phyloP scores from a whole-genome alignment of 805 yeast species.

The Isabelozyma pseudorhagii region DNA sequence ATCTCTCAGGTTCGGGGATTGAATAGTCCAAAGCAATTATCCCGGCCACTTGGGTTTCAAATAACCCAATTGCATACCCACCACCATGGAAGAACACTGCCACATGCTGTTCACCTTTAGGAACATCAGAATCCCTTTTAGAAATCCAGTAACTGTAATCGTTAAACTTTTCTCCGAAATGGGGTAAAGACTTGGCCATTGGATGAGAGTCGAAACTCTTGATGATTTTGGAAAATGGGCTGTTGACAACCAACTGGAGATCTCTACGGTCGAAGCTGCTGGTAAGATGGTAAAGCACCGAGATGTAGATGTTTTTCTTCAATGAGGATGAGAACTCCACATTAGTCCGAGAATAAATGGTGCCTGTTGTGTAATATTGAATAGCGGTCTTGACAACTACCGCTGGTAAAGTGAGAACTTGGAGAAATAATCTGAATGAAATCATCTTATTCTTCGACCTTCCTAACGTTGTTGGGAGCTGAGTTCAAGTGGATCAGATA shows the following conservation, averaged over 20 bases:
- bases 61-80: constrained; percentile 18
- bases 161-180: constrained; percentile 3
- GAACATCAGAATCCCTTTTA: neutral
- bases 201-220: constrained; percentile 9
- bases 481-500: too few relatives aligned
- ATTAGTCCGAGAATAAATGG: constrained; percentile 24
- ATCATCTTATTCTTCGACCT: neutral
- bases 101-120: constrained; percentile 10
- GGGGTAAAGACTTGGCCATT: neutral
- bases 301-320: constrained; percentile 25
- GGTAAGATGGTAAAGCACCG: constrained; percentile 24
- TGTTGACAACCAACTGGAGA: constrained; percentile 16
- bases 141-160: constrained; percentile 7
- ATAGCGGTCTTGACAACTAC: constrained; percentile 14
- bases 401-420: constrained; percentile 20
- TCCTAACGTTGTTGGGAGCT: neutral
- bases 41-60: constrained; percentile 21
- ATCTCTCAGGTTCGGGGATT: constrained; percentile 11
- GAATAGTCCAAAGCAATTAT: constrained; percentile 18
- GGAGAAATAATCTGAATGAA: neutral
- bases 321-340: constrained; percentile 24
- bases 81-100: constrained; percentile 25
- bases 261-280: constrained; percentile 17
- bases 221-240: constrained; percentile 18
- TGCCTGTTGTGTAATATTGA: constrained; percentile 31